phyloP scores from a whole-genome alignment of 2,329 filamentous ascomycete species.

The Furcasterigmium furcatum region DNA sequence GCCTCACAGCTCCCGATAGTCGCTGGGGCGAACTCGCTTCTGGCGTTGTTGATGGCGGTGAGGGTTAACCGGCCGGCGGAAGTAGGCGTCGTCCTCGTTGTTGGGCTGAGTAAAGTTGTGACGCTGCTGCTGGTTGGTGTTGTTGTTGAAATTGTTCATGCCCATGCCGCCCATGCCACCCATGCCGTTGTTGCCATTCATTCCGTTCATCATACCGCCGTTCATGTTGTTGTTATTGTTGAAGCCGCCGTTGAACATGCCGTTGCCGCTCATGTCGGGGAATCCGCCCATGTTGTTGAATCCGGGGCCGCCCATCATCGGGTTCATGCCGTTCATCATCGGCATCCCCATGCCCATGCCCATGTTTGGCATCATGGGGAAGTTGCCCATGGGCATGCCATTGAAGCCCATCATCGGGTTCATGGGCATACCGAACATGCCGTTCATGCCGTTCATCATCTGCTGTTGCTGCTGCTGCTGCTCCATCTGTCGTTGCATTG shows the following conservation, averaged over 20 bases:
- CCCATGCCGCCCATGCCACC: conserved; percentile 18
- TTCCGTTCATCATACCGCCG: conserved; percentile 25
- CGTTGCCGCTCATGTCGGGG: conserved; percentile 25
- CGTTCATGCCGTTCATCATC: conserved; percentile 38
- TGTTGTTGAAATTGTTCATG: conserved; percentile 29
- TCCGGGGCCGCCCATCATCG: conserved; percentile 27
- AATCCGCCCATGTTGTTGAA: conserved; percentile 26
- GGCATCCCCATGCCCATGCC: conserved; percentile 13
- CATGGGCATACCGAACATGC: conserved; percentile 23
- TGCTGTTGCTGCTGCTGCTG: conserved; percentile 38
- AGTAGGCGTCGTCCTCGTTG: conserved; percentile 86
- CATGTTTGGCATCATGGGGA: conserved; percentile 28
- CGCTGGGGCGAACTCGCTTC: conserved; percentile 77
- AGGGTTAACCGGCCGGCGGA: conserved; percentile 92
- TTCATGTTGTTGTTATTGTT: conserved; percentile 27
- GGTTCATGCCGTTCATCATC: conserved; percentile 17
- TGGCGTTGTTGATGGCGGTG: conserved; percentile 83
- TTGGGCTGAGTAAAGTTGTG: conserved; percentile 47
- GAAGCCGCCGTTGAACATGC: conserved; percentile 29
- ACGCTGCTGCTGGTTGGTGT: conserved; percentile 12
- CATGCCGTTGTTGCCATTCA: conserved; percentile 27
- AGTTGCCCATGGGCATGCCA: conserved; percentile 20
- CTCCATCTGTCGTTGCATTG: conserved; percentile 56
- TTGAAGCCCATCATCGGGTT: conserved; percentile 22
- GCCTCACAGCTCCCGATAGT: conserved; percentile 81